phyloP scores from a whole-genome alignment of 768 basidiomycete genomes.

The Lentinula boryana region DNA sequence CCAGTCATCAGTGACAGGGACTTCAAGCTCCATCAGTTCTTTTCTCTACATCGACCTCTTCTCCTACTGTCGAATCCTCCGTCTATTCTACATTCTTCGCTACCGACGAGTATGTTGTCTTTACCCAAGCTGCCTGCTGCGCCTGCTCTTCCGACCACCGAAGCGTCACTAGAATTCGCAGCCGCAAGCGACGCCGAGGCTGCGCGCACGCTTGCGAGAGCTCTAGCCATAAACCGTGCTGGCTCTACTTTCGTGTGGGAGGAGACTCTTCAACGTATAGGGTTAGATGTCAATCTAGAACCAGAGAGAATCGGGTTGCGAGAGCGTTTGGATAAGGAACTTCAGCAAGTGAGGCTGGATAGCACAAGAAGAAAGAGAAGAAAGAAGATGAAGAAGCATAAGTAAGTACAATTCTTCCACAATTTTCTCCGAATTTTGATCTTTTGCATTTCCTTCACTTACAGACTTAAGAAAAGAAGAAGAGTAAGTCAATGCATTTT shows the following conservation, averaged over 20 bases:
- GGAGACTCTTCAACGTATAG: constrained; percentile 55
- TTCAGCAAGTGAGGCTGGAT: constrained; percentile 65
- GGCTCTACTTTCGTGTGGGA: constrained; percentile 67
- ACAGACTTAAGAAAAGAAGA: constrained; percentile 85
- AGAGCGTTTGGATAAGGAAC: constrained; percentile 51
- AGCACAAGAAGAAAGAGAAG: constrained; percentile 79
- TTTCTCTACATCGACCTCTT: constrained; percentile 75
- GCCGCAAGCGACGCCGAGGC: constrained; percentile 75
- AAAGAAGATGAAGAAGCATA: constrained; percentile 98
- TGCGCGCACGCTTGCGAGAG: constrained; percentile 72
- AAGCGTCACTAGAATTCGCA: constrained; percentile 43
- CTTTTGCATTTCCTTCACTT: constrained; percentile 5
- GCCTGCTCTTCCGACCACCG: constrained; percentile 15
- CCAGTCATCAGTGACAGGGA: constrained; percentile 59
- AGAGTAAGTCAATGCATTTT: constrained; percentile 45
- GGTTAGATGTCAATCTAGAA: constrained; percentile 48
- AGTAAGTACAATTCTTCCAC: constrained; percentile 46
- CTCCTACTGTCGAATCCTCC: constrained; percentile 62
- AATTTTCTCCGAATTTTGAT: constrained; percentile 4
- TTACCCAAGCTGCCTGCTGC: constrained; percentile 13
- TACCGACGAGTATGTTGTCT: constrained; percentile 9
- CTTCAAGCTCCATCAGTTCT: constrained; percentile 80
- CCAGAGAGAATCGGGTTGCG: constrained; percentile 45
- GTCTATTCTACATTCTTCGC: constrained; percentile 44
- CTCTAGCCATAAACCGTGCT: constrained; percentile 62